A percentile compares a stretch with the other conserved stretches of the same genome.
phyloP scores from a whole-genome alignment of 345 rosid genomes.

The Raphanus raphanistrum region DNA sequence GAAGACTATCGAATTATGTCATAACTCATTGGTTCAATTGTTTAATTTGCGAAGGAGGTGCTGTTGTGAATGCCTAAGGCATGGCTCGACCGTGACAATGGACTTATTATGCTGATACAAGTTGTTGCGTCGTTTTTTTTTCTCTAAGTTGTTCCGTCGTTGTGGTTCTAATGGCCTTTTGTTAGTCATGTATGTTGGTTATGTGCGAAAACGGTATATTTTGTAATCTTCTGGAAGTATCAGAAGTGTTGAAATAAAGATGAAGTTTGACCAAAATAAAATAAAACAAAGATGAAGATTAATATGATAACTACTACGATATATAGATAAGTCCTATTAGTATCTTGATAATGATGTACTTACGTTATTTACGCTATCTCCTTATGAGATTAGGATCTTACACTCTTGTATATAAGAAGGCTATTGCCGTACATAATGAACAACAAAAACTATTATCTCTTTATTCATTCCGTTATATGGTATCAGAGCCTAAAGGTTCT shows the following conservation, averaged over 20 bases:
- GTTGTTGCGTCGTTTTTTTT: not conserved
- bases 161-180: not conserved
- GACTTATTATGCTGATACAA: not conserved
- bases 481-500: too few relatives aligned
- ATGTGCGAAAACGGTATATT: constrained; percentile 7
- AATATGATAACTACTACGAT: too few relatives aligned
- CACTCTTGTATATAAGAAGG: too few relatives aligned
- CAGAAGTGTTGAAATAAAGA: constrained; percentile 4
- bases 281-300: too few relatives aligned
- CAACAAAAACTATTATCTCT: too few relatives aligned
- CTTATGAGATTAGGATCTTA: too few relatives aligned
- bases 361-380: too few relatives aligned
- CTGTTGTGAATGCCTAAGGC: constrained; percentile 28
- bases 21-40: not conserved
- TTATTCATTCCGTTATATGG: too few relatives aligned
- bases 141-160: not conserved
- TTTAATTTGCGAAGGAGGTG: constrained; percentile 28
- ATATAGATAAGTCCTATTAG: too few relatives aligned
- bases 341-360: too few relatives aligned
- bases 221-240: not conserved
- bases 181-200: constrained; percentile 6
- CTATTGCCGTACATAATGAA: too few relatives aligned
- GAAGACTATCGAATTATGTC: not conserved
- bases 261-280: too few relatives aligned
- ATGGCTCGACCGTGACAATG: not conserved